phyloP scores from a whole-genome alignment of 352 stramenopile species.

The Phytopythium mirpurense region DNA sequence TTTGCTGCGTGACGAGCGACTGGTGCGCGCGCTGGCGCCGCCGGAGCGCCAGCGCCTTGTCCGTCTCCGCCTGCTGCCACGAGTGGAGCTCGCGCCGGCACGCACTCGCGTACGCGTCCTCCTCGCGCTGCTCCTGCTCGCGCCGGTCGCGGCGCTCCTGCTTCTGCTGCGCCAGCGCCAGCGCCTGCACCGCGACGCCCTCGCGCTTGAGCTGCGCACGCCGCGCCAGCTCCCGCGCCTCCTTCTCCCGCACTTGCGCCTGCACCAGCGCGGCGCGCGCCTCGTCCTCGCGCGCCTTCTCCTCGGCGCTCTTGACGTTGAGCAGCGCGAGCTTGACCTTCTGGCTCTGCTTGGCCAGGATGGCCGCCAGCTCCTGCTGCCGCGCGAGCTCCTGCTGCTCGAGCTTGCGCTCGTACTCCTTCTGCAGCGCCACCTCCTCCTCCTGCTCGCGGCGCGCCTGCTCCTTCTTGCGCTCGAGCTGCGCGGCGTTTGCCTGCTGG shows the following conservation, averaged over 20 bases:
- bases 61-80: slow-evolving; percentile 35
- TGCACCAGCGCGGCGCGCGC: slow-evolving; percentile 35
- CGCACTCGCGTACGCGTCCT: slow-evolving; percentile 34
- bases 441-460: slow-evolving; percentile 30
- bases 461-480: slow-evolving; percentile 45
- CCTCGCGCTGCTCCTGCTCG: slow-evolving; percentile 23
- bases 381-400: slow-evolving; percentile 38
- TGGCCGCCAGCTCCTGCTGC: slow-evolving; percentile 35
- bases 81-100: slow-evolving; percentile 40
- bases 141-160: slow-evolving; percentile 27
- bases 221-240: slow-evolving; percentile 28
- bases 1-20: slow-evolving; percentile 41
- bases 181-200: slow-evolving; percentile 22
- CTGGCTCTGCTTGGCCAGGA: slow-evolving; percentile 43
- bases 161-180: slow-evolving; percentile 38
- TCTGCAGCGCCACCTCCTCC: slow-evolving; percentile 35
- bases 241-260: slow-evolving; percentile 26
- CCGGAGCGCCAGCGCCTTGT: slow-evolving; percentile 21
- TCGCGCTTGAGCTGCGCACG: slow-evolving; percentile 30
- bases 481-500: slow-evolving; percentile 42
- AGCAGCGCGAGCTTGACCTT: slow-evolving; percentile 53
- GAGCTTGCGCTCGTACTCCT: slow-evolving; percentile 45
- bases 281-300: slow-evolving; percentile 56
- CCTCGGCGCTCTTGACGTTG: slow-evolving; percentile 55
- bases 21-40: slow-evolving; percentile 37